Conservation (phyloP, 2,329 filamentous ascomycete genomes). For the Davidsoniella neocaledoniae region DNA sequence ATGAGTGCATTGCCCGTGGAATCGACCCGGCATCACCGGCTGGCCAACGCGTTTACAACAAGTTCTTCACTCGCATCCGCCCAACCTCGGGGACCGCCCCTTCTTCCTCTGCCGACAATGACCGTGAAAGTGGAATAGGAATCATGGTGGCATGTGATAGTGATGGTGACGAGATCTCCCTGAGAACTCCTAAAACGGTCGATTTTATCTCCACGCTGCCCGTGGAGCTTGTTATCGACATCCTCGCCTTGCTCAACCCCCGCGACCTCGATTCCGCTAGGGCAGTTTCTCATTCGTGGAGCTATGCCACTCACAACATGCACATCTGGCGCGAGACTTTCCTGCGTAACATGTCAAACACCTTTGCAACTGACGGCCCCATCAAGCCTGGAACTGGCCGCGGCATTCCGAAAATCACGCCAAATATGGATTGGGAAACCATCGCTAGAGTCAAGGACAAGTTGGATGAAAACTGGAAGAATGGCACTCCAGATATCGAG, state of each 20-base stretch:
- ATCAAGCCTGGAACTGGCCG: conserved; percentile 36
- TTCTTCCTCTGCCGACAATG: conserved; percentile 15
- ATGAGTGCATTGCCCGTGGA: conserved; percentile 23
- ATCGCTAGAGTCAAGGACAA: conserved; percentile 65
- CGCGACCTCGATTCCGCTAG: conserved; percentile 31
- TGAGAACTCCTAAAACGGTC: too few species aligned
- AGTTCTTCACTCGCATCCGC: conserved; percentile 1
- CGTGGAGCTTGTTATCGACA: conserved; percentile 39
- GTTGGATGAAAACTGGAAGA: conserved; percentile 66
- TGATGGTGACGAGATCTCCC: conserved; percentile 19
- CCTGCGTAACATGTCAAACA: conserved; percentile 40
- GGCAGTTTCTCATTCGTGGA: conserved; percentile 35
- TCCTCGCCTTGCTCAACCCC: conserved; percentile 40
- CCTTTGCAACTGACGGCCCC: conserved; percentile 39
- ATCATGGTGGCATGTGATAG: conserved; percentile 34
- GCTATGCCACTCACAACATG: conserved; percentile 29
- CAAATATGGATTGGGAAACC: conserved; percentile 65
- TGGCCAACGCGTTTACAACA: background rate
- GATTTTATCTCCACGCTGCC: conserved; percentile 43
- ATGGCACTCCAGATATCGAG: conserved; percentile 41
- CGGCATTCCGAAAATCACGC: conserved; percentile 37
- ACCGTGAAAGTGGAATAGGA: conserved; percentile 48
- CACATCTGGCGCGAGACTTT: conserved; percentile 50
- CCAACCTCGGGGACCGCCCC: too few species aligned
- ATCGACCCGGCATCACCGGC: background rate